phyloP scores from a whole-genome alignment of 768 basidiomycete species.

The Podaxis mareebaensis region DNA sequence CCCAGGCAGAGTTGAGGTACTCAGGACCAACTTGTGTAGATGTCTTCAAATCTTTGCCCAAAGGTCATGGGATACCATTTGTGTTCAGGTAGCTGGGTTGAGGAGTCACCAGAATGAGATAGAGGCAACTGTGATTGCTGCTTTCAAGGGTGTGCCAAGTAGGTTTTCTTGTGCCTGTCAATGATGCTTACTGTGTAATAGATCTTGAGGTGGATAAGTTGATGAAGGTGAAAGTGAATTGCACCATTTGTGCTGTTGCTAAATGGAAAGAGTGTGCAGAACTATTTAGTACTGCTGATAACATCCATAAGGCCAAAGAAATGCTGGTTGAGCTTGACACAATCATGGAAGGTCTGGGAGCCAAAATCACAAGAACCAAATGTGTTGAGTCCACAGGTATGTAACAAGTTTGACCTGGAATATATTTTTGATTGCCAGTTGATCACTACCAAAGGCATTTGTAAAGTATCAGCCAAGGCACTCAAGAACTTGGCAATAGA shows the following conservation, averaged over 20 bases:
- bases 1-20: background rate
- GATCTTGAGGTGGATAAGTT: background rate
- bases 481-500: background rate
- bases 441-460: background rate
- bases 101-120: background rate
- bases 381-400: background rate
- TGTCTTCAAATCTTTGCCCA: background rate
- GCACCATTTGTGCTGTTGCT: background rate
- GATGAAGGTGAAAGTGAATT: background rate
- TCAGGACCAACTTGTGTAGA: background rate
- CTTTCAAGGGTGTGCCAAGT: background rate
- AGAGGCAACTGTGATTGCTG: background rate
- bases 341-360: background rate
- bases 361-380: background rate
- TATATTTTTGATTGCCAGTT: background rate
- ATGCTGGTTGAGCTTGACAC: background rate
- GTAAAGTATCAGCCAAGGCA: background rate
- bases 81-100: background rate
- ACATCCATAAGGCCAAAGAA: background rate
- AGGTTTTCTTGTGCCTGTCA: background rate
- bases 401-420: background rate
- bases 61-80: slow-evolving; percentile 4
- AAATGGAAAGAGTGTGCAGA: slow-evolving; percentile 8
- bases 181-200: background rate
- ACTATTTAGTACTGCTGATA: background rate